Evolutionary conservation across 139 green algal genomes (phyloP).

Genomic region (Coelastrella sp.): DNA sequence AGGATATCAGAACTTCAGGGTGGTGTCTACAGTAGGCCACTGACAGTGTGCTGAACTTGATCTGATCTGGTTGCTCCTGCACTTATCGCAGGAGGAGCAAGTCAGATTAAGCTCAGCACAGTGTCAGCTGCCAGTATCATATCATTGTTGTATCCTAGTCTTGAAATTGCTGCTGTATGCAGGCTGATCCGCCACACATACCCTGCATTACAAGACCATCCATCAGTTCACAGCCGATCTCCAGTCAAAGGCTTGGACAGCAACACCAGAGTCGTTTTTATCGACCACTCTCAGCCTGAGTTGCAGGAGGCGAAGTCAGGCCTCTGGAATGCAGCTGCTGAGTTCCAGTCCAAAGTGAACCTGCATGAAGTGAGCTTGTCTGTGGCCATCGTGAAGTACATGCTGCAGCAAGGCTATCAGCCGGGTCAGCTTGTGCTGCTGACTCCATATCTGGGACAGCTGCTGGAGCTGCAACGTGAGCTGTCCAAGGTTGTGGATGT

Average conservation of each 20-base stretch:
- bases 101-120: too few species aligned
- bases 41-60: too few species aligned
- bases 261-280: constrained; percentile 25
- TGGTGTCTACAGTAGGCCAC: too few species aligned
- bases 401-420: constrained; percentile 77
- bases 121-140: too few species aligned
- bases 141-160: too few species aligned
- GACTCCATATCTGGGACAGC: constrained; percentile 85
- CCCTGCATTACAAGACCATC: constrained; percentile 56
- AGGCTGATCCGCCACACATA: constrained; percentile 57
- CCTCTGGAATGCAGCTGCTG: constrained; percentile 9
- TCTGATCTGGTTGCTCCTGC: too few species aligned
- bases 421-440: constrained; percentile 76
- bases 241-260: constrained; percentile 55
- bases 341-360: constrained; percentile 64
- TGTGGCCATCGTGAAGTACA: constrained; percentile 61
- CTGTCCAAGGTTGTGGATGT: constrained; percentile 46
- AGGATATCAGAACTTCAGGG: too few species aligned
- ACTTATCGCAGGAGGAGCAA: too few species aligned
- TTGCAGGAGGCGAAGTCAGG: constrained; percentile 9
- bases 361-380: constrained; percentile 68
- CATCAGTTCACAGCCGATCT: constrained; percentile 33
- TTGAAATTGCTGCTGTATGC: too few species aligned
- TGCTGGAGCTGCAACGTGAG: constrained; percentile 63
- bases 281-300: constrained; percentile 25